Evolutionary conservation across 2,329 filamentous ascomycete species (phyloP), one percentile per base, ranked within the genome.

Genomic region (Niveomyces coronatus): DNA sequence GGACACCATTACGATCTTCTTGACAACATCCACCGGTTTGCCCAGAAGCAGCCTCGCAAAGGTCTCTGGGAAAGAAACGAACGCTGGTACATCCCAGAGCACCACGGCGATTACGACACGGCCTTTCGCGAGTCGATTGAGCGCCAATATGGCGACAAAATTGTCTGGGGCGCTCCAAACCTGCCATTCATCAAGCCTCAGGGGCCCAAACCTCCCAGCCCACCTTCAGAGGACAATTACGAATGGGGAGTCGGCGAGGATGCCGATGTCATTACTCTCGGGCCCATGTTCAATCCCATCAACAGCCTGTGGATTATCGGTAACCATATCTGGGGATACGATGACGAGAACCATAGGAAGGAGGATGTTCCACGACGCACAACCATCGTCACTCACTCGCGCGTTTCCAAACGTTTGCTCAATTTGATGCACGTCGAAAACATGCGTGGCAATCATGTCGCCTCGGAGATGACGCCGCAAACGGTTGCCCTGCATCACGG

Each of bases 1-100:
- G 85, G 85, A 8, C 83, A 91, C 45, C 79, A 87, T 60, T 88
- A 89, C 57, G 80, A 89, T 49, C 74, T 89, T 46, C 72, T 86
- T 30, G 71, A 80, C 47, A 78, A 78, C 44, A 58, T 86, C 7
- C 60, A 63, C 16, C 58, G 68, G 2, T 85, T 84, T 61, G 73
- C 74, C 18, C 71, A 70, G 55, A 70, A 68, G 44, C 81, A 85
- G 55, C 82, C 82, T 8, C 74, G 82, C 40, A 79, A 79, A 50
- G 79, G 79, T 4, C 58, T 85, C 5, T 86, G 82, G 82, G 82
- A 86, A 55, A 71, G 82, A 35, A 81, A 74, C 44, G 75, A 80
- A 48, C 73, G 80, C 40, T 85, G 76, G 61, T 86, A 83, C 53
- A 82, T 86, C 39, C 80, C 82, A 2, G 67, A 72, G 10, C 61